A percentile compares a stretch with the other conserved stretches of the same genome.
Conservation (phyloP, 1,284 basidiomycete species). For the Papiliotrema nemorosa region DNA sequence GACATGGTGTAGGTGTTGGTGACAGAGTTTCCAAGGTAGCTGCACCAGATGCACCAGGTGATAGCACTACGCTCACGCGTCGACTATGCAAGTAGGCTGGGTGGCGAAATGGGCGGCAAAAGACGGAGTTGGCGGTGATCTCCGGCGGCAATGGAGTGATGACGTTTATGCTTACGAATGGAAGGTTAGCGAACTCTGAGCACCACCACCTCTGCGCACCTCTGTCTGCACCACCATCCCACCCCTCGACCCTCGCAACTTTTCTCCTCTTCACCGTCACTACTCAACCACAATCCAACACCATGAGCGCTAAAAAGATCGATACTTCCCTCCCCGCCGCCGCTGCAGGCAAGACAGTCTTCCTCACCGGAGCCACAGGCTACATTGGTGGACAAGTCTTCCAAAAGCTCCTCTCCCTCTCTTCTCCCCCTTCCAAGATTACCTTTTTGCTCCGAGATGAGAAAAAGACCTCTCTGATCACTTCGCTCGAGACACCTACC, state of each 20-base stretch:
- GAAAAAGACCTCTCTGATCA: slow-evolving; percentile 27
- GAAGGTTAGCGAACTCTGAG: neutral
- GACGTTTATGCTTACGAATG: neutral
- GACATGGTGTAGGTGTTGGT: slow-evolving; percentile 43
- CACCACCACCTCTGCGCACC: no score
- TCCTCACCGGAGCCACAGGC: slow-evolving; percentile 40
- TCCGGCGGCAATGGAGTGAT: neutral
- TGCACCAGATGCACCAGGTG: neutral
- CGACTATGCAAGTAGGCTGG: neutral
- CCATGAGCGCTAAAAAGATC: neutral
- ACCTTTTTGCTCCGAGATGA: slow-evolving; percentile 27
- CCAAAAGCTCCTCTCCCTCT: slow-evolving; percentile 15
- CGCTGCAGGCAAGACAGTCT: slow-evolving; percentile 14
- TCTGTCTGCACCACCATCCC: no score
- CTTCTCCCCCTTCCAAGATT: slow-evolving; percentile 12
- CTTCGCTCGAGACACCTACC: neutral
- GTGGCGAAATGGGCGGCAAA: neutral
- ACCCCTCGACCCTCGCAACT: no score
- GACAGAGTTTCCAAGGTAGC: neutral
- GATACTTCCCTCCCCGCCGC: neutral
- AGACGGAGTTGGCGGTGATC: neutral
- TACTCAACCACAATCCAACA: neutral
- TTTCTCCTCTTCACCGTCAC: neutral
- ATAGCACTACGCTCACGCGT: neutral
- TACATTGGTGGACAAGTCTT: slow-evolving; percentile 30